phyloP scores from a whole-genome alignment of 2,329 filamentous ascomycete genomes.

The Fonsecaea erecta region DNA sequence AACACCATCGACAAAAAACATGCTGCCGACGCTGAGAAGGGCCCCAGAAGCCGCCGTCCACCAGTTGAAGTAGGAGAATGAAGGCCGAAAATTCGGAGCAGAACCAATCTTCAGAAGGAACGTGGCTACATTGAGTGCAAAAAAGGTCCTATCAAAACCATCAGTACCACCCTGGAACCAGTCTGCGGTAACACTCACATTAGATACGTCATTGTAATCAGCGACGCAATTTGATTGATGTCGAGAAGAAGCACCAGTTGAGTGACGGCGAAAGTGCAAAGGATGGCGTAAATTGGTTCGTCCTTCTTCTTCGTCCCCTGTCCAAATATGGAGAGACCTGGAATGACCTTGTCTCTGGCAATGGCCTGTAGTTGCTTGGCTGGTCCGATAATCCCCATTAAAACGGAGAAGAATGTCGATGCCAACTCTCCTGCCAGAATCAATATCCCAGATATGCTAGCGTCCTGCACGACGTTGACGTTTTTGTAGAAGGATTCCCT shows the following conservation, averaged over 20 bases:
- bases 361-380: conserved; percentile 85
- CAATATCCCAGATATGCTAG: conserved; percentile 73
- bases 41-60: conserved; percentile 77
- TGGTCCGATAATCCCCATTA: conserved; percentile 86
- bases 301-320: conserved; percentile 73
- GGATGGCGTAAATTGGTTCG: conserved; percentile 75
- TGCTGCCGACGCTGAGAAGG: conserved; percentile 75
- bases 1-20: conserved; percentile 87
- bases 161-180: conserved; percentile 5
- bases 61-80: conserved; percentile 88
- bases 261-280: conserved; percentile 74
- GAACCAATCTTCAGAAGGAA: conserved; percentile 86
- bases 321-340: conserved; percentile 74
- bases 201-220: conserved; percentile 89
- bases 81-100: conserved; percentile 85
- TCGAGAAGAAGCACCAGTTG: conserved; percentile 81
- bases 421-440: conserved; percentile 83
- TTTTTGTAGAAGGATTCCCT: conserved; percentile 74
- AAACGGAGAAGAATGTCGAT: conserved; percentile 79
- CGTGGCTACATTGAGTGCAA: conserved; percentile 85
- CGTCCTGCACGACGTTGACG: conserved; percentile 78
- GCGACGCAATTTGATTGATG: conserved; percentile 84
- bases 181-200: conserved; percentile 55
- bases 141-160: conserved; percentile 63
- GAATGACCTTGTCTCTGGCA: conserved; percentile 76